Base-by-base conservation (phyloP, 441 rosid genomes). In the Aquilaria agallochum region DNA sequence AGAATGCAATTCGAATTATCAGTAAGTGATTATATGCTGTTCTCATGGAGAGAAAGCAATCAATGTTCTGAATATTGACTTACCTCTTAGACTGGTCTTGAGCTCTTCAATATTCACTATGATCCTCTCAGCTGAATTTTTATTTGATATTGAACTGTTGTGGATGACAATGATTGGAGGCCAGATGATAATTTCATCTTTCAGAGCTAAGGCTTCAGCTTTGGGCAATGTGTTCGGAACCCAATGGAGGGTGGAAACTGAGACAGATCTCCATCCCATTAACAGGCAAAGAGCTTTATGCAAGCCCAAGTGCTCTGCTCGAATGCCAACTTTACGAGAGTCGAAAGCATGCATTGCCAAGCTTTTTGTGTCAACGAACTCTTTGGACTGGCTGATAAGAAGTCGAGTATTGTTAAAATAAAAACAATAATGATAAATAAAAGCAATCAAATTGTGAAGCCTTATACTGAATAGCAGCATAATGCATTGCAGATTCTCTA, bases 271-370 rank as follows among this genome's bases (percentile, higher is more conserved):
- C 80, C 78, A 79, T 63, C 76, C 78, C 68, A 76, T 58, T 56
- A 79, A 60, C 32, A 67, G 32, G 59, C 83, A 79, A 33, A 79
- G 66, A 14, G 83, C 78, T 63, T 50, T 73, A 64, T 76, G 80
- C 32, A 76, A 67, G 14, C 83, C 83, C 74, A 76, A 45, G 72
- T 79, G 83, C 62, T 79, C 73, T 30, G 55, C 78, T 55, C 74
- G 70, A 12, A 14, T 56, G n/a, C 73, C 72, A 62, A 12, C 47
- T 14, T 1, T 53, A 10, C 36, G 48, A 31, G 67, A 61, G 49
- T 11, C 58, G 62, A 56, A 66, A 58, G 80, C 52, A 27, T 79
- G 83, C 52, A 12, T 45, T 47, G 46, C 80, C 72, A 79, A 66
- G 68, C 74, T 59, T 53, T 2, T 15, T 2, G 69, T 33, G 48